Evolutionary conservation across 2,329 filamentous ascomycete species (phyloP).

Genomic region (Verticillium dahliae): DNA sequence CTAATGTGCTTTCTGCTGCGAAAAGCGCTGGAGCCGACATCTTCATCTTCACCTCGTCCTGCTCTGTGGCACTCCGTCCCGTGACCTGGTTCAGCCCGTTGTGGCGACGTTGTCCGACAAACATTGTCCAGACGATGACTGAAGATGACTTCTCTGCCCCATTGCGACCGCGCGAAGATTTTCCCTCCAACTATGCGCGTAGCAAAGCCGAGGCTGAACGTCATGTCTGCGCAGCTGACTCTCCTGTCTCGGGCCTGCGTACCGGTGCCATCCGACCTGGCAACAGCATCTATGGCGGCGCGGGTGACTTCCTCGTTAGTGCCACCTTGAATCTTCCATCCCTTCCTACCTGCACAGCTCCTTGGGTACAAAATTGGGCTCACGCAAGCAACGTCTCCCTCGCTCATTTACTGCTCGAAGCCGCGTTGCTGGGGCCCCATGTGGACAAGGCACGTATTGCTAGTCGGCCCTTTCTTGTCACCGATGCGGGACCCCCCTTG

Average conservation of each 20-base stretch:
- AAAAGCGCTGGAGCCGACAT: conserved; percentile 37
- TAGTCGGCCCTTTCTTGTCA: conserved; percentile 43
- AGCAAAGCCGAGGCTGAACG: conserved; percentile 46
- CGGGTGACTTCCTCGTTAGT: conserved; percentile 33
- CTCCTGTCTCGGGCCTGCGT: conserved; percentile 28
- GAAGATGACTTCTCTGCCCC: conserved; percentile 35
- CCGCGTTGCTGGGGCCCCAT: conserved; percentile 35
- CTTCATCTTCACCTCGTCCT: conserved; percentile 45
- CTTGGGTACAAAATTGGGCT: conserved; percentile 42
- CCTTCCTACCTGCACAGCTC: conserved; percentile 34
- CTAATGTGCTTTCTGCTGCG: conserved; percentile 40
- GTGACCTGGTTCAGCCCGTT: conserved; percentile 35
- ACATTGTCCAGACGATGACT: conserved; percentile 37
- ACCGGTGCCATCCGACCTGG: conserved; percentile 48
- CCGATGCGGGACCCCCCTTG: conserved; percentile 39
- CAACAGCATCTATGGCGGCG: conserved; percentile 45
- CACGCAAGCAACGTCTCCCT: conserved; percentile 45
- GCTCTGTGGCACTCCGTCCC: conserved; percentile 33
- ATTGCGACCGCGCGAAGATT: conserved; percentile 31
- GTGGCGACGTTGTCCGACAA: conserved; percentile 31
- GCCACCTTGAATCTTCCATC: conserved; percentile 25
- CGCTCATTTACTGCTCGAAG: conserved; percentile 46
- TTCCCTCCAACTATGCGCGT: conserved; percentile 43
- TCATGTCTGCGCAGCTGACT: conserved; percentile 37
- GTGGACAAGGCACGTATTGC: conserved; percentile 22